These are phyloP conservation scores for Zalerion maritima DNA, from an alignment of 495 filamentous ascomycete species.

Conservation along the genomic window DNA sequence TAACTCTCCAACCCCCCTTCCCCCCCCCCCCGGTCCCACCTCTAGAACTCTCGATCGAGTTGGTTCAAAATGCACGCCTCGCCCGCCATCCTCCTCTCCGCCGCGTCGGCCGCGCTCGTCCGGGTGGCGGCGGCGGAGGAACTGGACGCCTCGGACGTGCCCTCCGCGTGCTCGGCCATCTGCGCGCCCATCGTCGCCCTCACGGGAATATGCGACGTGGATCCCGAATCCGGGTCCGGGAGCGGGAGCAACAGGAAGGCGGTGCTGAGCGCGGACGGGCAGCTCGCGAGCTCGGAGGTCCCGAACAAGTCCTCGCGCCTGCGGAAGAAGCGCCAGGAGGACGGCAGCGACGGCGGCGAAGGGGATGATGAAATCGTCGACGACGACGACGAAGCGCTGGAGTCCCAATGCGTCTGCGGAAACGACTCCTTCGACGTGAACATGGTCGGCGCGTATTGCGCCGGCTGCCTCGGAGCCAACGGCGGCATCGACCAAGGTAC, in stretches of 20 bases:
- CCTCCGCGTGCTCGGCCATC: neutral
- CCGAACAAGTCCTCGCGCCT: neutral
- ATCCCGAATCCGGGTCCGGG: neutral
- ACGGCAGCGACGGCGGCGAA: neutral
- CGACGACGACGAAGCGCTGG: neutral
- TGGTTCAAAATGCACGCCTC: too few relatives aligned
- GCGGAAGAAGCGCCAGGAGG: neutral
- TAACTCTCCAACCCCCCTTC: too few relatives aligned
- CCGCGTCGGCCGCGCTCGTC: too few relatives aligned
- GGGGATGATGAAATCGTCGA: neutral
- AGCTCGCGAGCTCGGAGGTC: neutral
- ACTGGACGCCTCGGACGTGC: too few relatives aligned
- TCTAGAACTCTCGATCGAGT: too few relatives aligned
- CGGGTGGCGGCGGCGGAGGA: too few relatives aligned
- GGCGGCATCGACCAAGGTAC: too few relatives aligned
- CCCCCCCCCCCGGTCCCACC: too few relatives aligned
- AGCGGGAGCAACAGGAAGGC: too few relatives aligned
- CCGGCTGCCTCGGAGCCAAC: neutral
- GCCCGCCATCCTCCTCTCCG: too few relatives aligned
- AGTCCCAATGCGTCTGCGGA: neutral
- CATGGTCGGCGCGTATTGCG: neutral
- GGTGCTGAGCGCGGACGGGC: too few relatives aligned
- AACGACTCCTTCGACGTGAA: conserved; percentile 1
- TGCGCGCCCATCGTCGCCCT: conserved; percentile 1
- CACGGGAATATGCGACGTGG: conserved; percentile 1